These are phyloP conservation scores for Selenicereus undatus DNA, from an alignment of 148 eudicot genomes.

Conservation along the genomic window DNA sequence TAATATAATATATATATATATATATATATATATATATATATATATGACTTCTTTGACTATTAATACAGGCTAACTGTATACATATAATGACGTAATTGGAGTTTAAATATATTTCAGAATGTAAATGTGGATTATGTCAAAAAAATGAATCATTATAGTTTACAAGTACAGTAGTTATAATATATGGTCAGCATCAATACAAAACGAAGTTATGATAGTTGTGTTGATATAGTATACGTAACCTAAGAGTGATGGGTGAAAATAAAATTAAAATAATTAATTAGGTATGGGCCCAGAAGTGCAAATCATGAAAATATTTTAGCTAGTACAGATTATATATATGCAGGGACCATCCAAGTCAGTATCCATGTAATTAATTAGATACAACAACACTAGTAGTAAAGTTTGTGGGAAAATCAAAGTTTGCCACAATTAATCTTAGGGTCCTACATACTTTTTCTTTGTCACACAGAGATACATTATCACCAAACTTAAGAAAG, in stretches of 20 bases:
- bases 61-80: no score
- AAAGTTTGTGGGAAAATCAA: constrained; percentile 1
- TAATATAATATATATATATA: no score
- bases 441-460: not conserved
- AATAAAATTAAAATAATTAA: not conserved
- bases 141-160: no score
- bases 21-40: no score
- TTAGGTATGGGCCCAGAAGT: not conserved
- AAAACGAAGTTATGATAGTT: not conserved
- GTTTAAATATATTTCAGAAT: no score
- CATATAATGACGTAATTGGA: no score
- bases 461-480: not conserved
- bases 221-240: not conserved
- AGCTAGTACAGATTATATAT: no score
- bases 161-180: no score
- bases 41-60: no score
- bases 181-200: not conserved
- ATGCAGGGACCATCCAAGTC: not conserved
- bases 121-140: no score
- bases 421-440: constrained; percentile 3
- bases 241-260: not conserved
- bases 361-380: not conserved
- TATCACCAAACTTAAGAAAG: not conserved
- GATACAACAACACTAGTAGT: not conserved
- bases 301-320: not conserved